phyloP scores from a whole-genome alignment of 345 rosid genomes.

The Lepidium sativum region DNA sequence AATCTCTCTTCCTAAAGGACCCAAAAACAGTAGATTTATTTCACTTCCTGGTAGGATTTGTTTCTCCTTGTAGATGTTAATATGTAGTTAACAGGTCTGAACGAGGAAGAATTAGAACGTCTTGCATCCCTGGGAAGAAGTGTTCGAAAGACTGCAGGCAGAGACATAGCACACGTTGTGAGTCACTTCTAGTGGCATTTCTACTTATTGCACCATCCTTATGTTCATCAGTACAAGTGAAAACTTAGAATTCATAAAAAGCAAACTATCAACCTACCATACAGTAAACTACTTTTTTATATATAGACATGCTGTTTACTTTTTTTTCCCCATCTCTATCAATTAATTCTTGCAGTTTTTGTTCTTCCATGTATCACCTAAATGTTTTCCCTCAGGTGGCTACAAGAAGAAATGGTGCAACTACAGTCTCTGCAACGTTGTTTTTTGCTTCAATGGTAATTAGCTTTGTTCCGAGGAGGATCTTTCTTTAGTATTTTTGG shows the following conservation, averaged over 20 bases:
- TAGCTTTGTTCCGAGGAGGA: background rate
- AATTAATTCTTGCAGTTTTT: background rate
- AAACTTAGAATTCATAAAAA: background rate
- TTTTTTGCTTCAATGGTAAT: constrained; percentile 75
- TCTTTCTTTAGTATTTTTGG: background rate
- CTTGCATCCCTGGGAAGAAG: constrained; percentile 63
- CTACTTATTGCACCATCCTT: background rate
- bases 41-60: background rate
- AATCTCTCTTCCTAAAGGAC: background rate
- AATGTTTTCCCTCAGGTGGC: constrained; percentile 46
- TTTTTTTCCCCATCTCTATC: background rate
- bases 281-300: background rate
- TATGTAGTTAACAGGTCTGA: constrained; percentile 46
- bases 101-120: constrained; percentile 45
- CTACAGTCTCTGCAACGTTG: constrained; percentile 93
- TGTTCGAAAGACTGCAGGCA: constrained; percentile 70
- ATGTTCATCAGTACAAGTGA: background rate
- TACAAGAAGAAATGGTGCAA: constrained; percentile 64
- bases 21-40: background rate
- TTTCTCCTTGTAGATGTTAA: constrained; percentile 9
- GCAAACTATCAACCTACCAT: background rate
- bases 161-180: constrained; percentile 86
- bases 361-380: background rate
- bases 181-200: constrained; percentile 28
- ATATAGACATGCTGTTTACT: background rate